Conservation (phyloP, 2,329 filamentous ascomycete genomes). For the Xylariaceae sp. region DNA sequence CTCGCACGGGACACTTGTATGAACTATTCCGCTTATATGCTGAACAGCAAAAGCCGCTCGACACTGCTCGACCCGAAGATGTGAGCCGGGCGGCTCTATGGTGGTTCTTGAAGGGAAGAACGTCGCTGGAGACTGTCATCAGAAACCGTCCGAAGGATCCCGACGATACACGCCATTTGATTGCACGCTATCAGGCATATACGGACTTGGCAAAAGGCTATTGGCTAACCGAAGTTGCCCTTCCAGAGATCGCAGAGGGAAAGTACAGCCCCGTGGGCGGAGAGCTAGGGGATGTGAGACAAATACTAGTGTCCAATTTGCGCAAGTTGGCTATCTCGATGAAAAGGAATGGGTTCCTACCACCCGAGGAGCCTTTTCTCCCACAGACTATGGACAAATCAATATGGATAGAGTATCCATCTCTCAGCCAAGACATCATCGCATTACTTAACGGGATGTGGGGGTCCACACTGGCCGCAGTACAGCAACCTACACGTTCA, state of each 20-base stretch:
- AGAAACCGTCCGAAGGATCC: conserved; percentile 65
- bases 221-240: conserved; percentile 72
- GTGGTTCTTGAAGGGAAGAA: conserved; percentile 89
- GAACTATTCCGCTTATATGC: conserved; percentile 80
- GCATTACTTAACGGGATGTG: conserved; percentile 71
- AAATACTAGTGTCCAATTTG: conserved; percentile 68
- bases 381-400: conserved; percentile 80
- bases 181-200: conserved; percentile 76
- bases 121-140: conserved; percentile 75
- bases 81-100: conserved; percentile 78
- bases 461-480: conserved; percentile 56
- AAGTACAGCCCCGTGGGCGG: conserved; percentile 51
- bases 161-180: conserved; percentile 61
- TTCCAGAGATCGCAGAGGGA: conserved; percentile 56
- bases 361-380: conserved; percentile 71
- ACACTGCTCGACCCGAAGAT: conserved; percentile 67
- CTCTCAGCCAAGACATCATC: conserved; percentile 73
- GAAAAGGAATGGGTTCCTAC: conserved; percentile 81
- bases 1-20: conserved; percentile 74
- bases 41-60: conserved; percentile 72
- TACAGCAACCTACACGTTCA: conserved; percentile 53
- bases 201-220: conserved; percentile 84
- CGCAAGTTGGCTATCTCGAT: conserved; percentile 81
- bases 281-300: conserved; percentile 61
- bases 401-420: conserved; percentile 82